Percentiles rank a stretch among this genome's conserved stretches.
Conservation (phyloP, 257 asterid species). For the Verbena officinalis region DNA sequence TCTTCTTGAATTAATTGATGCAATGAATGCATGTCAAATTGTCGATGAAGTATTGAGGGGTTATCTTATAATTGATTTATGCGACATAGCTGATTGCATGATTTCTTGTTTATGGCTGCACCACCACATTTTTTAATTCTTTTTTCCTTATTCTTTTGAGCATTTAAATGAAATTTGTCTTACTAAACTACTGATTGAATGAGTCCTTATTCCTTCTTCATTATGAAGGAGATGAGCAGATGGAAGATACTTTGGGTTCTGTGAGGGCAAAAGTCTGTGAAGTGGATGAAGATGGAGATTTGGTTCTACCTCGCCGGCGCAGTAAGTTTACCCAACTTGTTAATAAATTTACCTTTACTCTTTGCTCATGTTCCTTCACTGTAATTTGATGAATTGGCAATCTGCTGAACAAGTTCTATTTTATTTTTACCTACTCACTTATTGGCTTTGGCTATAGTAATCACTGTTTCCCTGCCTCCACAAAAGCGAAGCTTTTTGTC, state of each 20-base stretch:
- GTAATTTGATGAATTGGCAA: not conserved
- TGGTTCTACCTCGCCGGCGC: slow-evolving; percentile 56
- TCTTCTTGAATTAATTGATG: not conserved
- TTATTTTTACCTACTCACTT: too few species aligned
- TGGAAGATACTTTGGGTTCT: slow-evolving; percentile 31
- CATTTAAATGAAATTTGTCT: not conserved
- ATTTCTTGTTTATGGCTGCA: too few species aligned
- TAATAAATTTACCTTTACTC: not conserved
- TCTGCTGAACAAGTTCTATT: not conserved
- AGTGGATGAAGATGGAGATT: slow-evolving; percentile 95
- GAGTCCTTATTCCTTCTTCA: slow-evolving; percentile 9
- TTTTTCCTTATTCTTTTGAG: not conserved
- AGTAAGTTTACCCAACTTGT: slow-evolving; percentile 40
- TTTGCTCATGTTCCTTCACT: not conserved
- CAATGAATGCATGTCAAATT: not conserved
- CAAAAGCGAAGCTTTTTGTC: slow-evolving; percentile 1
- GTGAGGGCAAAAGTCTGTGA: slow-evolving; percentile 35
- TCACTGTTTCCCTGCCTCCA: slow-evolving; percentile 1
- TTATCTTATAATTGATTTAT: not conserved
- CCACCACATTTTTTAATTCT: not conserved
- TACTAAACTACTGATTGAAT: slow-evolving; percentile 5
- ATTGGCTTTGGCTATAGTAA: slow-evolving; percentile 1
- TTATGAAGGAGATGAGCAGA: slow-evolving; percentile 42
- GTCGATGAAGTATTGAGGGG: not conserved
- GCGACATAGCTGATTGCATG: not conserved